Percentiles rank a stretch among this genome's conserved stretches.
Conservation (phyloP, 345 rosid genomes). For the Excoecaria cochinchinensis region DNA sequence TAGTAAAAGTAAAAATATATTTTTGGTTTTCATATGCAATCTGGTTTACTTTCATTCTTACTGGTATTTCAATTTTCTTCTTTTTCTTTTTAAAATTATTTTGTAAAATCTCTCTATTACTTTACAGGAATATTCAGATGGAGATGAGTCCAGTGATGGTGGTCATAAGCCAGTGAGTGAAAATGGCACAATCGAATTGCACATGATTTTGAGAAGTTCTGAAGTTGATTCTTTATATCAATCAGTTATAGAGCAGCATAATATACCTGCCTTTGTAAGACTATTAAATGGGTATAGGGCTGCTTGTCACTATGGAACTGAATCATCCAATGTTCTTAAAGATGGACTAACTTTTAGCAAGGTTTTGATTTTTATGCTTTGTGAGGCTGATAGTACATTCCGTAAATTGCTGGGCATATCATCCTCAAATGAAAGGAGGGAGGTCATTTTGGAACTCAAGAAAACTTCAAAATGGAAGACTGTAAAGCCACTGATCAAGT, state of each 20-base stretch:
- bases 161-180: conserved; percentile 31
- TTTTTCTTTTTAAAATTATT: conserved; percentile 4
- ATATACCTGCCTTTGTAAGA: conserved; percentile 54
- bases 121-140: conserved; percentile 47
- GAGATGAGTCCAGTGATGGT: conserved; percentile 41
- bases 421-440: conserved; percentile 49
- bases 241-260: conserved; percentile 52
- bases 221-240: conserved; percentile 47
- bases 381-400: conserved; percentile 62
- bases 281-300: conserved; percentile 75
- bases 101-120: neutral
- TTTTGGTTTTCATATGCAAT: neutral
- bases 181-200: conserved; percentile 27
- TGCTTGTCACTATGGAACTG: conserved; percentile 69
- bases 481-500: conserved; percentile 65
- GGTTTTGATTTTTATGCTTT: conserved; percentile 58
- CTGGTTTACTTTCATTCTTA: conserved; percentile 1
- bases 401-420: conserved; percentile 61
- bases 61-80: neutral
- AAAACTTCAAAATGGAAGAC: conserved; percentile 67
- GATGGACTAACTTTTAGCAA: conserved; percentile 51
- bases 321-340: conserved; percentile 40
- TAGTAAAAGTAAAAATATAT: neutral
- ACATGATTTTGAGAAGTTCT: conserved; percentile 45
- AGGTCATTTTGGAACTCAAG: conserved; percentile 59